phyloP scores from a whole-genome alignment of 306 rosid genomes.

The Arachis hypogaea region DNA sequence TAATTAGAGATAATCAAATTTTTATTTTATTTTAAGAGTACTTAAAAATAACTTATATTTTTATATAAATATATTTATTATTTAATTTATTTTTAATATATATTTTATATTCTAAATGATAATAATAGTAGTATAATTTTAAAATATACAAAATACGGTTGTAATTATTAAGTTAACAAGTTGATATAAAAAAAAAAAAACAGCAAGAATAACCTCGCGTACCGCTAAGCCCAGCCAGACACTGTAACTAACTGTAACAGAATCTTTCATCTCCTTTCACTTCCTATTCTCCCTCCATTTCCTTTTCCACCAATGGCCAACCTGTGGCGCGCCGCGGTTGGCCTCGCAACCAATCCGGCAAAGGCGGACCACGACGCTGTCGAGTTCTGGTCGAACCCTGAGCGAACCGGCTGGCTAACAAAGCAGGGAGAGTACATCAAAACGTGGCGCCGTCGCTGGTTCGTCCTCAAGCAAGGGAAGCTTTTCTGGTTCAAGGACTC shows the following conservation, averaged over 20 bases:
- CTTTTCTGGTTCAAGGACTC: constrained; percentile 56
- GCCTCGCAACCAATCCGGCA: neutral
- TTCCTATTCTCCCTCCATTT: neutral
- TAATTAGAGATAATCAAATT: too few species aligned
- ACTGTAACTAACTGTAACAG: neutral
- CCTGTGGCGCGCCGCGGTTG: constrained; percentile 47
- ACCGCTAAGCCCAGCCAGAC: constrained; percentile 12
- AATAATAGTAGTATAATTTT: too few species aligned
- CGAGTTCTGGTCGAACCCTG: constrained; percentile 30
- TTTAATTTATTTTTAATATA: too few species aligned
- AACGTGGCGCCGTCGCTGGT: constrained; percentile 55
- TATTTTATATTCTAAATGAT: too few species aligned
- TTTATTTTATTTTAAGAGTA: too few species aligned
- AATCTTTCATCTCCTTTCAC: neutral
- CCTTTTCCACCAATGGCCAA: constrained; percentile 36
- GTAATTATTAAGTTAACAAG: too few species aligned
- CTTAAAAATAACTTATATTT: too few species aligned
- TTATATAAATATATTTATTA: too few species aligned
- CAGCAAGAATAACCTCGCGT: neutral
- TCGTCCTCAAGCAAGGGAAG: constrained; percentile 47
- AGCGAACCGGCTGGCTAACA: too few species aligned
- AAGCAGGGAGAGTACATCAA: neutral
- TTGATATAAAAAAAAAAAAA: too few species aligned
- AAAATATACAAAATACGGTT: too few species aligned
- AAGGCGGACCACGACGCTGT: constrained; percentile 38